phyloP scores from a whole-genome alignment of 768 basidiomycete genomes.

The Suillus occidentalis region DNA sequence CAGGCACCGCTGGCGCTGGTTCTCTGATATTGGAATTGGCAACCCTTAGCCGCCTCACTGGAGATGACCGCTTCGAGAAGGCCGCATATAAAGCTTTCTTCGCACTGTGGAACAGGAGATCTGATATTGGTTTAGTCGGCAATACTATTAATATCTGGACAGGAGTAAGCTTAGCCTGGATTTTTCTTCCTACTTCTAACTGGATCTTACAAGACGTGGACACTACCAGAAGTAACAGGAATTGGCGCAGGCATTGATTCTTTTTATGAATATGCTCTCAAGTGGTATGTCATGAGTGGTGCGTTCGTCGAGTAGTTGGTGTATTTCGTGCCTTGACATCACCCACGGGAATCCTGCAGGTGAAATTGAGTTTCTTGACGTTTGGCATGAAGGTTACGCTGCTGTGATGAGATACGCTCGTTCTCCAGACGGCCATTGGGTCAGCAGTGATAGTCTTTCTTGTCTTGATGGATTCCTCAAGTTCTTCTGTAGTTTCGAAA shows the following conservation, averaged over 20 bases:
- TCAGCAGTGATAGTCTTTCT: conserved; percentile 27
- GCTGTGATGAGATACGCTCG: conserved; percentile 85
- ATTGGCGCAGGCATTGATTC: conserved; percentile 96
- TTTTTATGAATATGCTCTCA: conserved; percentile 92
- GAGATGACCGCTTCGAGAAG: conserved; percentile 86
- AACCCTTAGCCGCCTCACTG: conserved; percentile 87
- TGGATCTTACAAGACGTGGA: conserved; percentile 54
- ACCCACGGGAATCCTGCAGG: conserved; percentile 39
- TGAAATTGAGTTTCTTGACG: conserved; percentile 77
- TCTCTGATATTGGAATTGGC: conserved; percentile 93
- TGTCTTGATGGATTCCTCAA: conserved; percentile 3
- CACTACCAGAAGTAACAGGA: conserved; percentile 68
- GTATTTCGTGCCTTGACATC: conserved; percentile 20
- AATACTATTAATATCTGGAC: conserved; percentile 85
- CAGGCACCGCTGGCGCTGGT: conserved; percentile 91
- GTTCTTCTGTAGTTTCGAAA: conserved; percentile 65
- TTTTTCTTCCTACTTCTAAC: conserved; percentile 4
- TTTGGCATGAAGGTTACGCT: conserved; percentile 82
- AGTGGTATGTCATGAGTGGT: conserved; percentile 90
- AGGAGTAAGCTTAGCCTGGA: conserved; percentile 54
- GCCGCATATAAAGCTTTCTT: conserved; percentile 90
- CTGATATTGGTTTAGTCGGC: conserved; percentile 80
- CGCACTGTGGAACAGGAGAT: conserved; percentile 90
- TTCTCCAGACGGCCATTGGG: conserved; percentile 85
- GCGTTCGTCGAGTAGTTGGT: conserved; percentile 15